phyloP scores from a whole-genome alignment of 495 filamentous ascomycete genomes.

The Penicillium argentinense region DNA sequence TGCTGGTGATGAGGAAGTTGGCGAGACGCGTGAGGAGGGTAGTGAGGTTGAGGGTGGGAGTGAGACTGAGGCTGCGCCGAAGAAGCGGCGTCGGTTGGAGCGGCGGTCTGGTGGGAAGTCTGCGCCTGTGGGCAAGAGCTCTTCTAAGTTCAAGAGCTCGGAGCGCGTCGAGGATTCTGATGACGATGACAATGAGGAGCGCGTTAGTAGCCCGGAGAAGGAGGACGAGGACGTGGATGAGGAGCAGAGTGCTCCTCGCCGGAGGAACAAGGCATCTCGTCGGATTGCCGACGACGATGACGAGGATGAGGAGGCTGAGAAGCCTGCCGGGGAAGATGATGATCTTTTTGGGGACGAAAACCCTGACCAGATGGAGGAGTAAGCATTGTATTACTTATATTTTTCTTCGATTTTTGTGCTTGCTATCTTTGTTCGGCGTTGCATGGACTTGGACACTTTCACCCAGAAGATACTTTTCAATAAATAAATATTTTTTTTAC shows the following conservation, averaged over 20 bases:
- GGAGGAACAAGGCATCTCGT: conserved; percentile 35
- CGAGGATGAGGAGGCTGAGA: conserved; percentile 35
- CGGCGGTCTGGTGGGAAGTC: conserved; percentile 58
- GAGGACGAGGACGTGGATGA: conserved; percentile 36
- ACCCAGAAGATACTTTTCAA: too few relatives aligned
- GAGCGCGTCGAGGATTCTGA: conserved; percentile 80
- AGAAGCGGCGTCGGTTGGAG: conserved; percentile 52
- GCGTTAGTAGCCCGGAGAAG: conserved; percentile 25
- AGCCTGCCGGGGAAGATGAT: conserved; percentile 18
- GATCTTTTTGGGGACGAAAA: conserved; percentile 26
- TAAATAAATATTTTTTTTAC: too few relatives aligned
- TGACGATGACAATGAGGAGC: conserved; percentile 48
- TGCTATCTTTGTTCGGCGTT: too few relatives aligned
- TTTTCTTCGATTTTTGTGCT: background rate
- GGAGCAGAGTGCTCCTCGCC: conserved; percentile 33
- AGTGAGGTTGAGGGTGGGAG: conserved; percentile 30
- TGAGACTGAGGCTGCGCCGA: conserved; percentile 41
- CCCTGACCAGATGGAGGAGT: conserved; percentile 34
- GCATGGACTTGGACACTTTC: too few relatives aligned
- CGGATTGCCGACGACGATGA: conserved; percentile 48
- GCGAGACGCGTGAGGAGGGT: background rate
- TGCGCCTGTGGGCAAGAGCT: conserved; percentile 21
- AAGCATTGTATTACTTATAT: conserved; percentile 6
- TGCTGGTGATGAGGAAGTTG: conserved; percentile 25
- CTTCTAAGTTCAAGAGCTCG: conserved; percentile 72